Evolutionary conservation across 1,284 basidiomycete species (phyloP).

Genomic region (Grifola frondosa): DNA sequence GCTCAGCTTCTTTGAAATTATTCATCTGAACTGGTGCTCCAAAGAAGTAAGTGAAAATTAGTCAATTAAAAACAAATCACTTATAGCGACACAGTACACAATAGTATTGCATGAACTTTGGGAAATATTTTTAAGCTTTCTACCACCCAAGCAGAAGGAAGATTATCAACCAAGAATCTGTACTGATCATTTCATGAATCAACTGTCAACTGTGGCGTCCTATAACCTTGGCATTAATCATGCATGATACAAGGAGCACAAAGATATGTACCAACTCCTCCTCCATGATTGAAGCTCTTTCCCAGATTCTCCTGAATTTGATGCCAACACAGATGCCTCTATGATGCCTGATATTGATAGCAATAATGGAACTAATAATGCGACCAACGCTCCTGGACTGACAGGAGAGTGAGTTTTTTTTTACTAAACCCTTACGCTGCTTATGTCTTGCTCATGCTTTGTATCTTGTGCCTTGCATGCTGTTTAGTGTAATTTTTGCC

Average conservation of each 20-base stretch:
- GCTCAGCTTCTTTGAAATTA: conserved; percentile 8
- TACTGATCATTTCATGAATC: neutral
- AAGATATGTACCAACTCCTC: neutral
- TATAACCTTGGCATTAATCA: conserved; percentile 9
- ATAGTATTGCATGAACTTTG: neutral
- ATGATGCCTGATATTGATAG: no score
- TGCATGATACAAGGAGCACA: conserved; percentile 4
- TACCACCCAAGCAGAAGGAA: neutral
- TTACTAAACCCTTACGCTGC: no score
- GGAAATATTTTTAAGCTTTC: neutral
- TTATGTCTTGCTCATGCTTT: no score
- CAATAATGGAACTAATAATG: no score
- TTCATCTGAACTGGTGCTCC: conserved; percentile 12
- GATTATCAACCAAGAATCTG: conserved; percentile 1
- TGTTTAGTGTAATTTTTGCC: no score
- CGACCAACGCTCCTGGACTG: no score
- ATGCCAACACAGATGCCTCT: neutral
- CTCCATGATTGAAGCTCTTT: conserved; percentile 3
- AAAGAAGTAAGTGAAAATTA: conserved; percentile 5
- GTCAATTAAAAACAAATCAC: neutral
- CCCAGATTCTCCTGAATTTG: conserved; percentile 6
- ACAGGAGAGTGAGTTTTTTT: no score
- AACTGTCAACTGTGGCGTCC: neutral
- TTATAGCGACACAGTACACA: neutral
- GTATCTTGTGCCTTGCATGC: no score